These are phyloP conservation scores for Cardiospermum halicacabum DNA, from an alignment of 345 rosid species.

Conservation along the genomic window DNA sequence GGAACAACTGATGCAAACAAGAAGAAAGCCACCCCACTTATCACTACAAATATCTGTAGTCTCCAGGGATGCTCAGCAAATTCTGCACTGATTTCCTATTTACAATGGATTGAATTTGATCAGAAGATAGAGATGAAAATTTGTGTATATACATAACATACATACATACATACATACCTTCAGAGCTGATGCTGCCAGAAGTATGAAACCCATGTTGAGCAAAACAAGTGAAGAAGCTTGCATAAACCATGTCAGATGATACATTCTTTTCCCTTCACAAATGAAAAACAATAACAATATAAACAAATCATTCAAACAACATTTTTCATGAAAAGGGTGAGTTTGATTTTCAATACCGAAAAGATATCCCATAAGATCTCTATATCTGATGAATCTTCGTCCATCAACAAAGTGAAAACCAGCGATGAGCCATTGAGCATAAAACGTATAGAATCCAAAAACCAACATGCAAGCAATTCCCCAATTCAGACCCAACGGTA, in stretches of 20 bases:
- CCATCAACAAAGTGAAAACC: constrained; percentile 27
- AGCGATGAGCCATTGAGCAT: constrained; percentile 30
- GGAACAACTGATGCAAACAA: constrained; percentile 21
- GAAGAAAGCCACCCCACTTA: constrained; percentile 28
- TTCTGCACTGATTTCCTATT: constrained; percentile 21
- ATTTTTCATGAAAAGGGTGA: too few species aligned
- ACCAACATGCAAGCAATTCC: constrained; percentile 22
- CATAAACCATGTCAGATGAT: constrained; percentile 20
- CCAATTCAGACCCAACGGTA: constrained; percentile 30
- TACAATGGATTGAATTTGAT: background rate
- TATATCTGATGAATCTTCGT: constrained; percentile 26
- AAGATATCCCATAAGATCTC: constrained; percentile 30
- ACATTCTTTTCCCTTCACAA: constrained; percentile 23
- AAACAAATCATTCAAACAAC: too few species aligned
- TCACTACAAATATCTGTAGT: constrained; percentile 25
- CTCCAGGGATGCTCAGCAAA: constrained; percentile 22
- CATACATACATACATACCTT: constrained; percentile 23
- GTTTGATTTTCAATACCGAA: too few species aligned
- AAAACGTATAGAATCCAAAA: constrained; percentile 16
- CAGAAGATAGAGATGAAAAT: too few species aligned
- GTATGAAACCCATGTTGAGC: constrained; percentile 28
- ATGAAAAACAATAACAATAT: too few species aligned
- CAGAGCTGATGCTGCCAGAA: constrained; percentile 34
- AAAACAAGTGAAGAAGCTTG: constrained; percentile 26
- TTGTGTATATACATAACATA: too few species aligned